These are phyloP conservation scores for Erodium trifolium DNA, from an alignment of 441 rosid genomes.

Conservation along the genomic window DNA sequence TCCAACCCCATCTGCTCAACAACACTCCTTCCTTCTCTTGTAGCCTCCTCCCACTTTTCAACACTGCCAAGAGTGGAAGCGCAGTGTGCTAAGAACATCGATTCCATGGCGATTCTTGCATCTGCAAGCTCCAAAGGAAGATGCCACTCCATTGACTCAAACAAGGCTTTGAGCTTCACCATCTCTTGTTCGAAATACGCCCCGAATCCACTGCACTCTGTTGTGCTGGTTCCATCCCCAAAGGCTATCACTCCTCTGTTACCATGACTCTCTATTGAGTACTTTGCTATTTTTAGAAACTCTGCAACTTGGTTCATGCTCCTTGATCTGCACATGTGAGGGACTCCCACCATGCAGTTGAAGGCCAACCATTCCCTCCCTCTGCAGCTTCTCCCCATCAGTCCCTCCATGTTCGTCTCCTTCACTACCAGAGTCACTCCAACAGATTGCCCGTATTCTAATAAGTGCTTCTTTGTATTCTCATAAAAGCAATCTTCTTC, in stretches of 20 bases:
- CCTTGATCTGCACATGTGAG: conserved; percentile 16
- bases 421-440: conserved; percentile 29
- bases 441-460: conserved; percentile 18
- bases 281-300: not conserved
- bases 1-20: conserved; percentile 2
- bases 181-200: conserved; percentile 9
- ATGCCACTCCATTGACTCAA: conserved; percentile 13
- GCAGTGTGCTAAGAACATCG: conserved; percentile 5
- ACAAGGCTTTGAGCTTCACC: conserved; percentile 11
- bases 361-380: conserved; percentile 31
- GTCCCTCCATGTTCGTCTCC: conserved; percentile 25
- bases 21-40: not conserved
- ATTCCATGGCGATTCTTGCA: conserved; percentile 18
- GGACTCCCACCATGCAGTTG: conserved; percentile 35
- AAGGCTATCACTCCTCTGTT: conserved; percentile 6
- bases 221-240: conserved; percentile 11
- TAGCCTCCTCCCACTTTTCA: conserved; percentile 7
- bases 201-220: not conserved
- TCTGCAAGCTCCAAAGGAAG: conserved; percentile 14
- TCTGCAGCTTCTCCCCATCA: conserved; percentile 16
- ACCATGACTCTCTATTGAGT: not conserved
- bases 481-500: conserved; percentile 20
- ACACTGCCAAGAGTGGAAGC: conserved; percentile 1
- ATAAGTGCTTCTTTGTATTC: conserved; percentile 21
- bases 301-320: not conserved